These are phyloP conservation scores for Corynascus novoguineensis DNA, from an alignment of 495 filamentous ascomycete species.

Conservation along the genomic window DNA sequence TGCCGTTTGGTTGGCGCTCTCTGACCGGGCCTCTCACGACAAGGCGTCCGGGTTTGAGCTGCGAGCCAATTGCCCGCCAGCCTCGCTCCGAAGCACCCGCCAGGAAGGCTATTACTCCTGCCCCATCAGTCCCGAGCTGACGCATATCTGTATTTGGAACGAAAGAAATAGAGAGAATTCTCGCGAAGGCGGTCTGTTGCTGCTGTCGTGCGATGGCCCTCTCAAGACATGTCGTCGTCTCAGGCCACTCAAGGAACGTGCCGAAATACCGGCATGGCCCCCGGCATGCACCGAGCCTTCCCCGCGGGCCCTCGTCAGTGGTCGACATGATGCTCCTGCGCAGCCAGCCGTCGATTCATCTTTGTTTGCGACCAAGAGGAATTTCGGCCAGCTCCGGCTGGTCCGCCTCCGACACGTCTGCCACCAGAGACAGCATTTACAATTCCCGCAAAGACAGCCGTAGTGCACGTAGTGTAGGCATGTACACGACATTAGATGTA, in stretches of 20 bases:
- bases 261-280: background rate
- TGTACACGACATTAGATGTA: too few relatives aligned
- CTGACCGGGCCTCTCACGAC: background rate
- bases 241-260: background rate
- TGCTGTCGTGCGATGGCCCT: constrained; percentile 20
- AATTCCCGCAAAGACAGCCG: too few relatives aligned
- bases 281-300: constrained; percentile 17
- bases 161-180: too few relatives aligned
- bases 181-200: constrained; percentile 25
- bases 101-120: background rate
- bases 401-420: background rate
- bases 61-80: background rate
- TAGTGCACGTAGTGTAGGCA: too few relatives aligned
- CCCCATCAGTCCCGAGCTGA: constrained; percentile 2
- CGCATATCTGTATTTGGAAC: background rate
- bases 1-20: constrained; percentile 3
- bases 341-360: constrained; percentile 8
- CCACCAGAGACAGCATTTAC: background rate
- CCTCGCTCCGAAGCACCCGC: constrained; percentile 5
- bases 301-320: constrained; percentile 1
- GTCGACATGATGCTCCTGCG: constrained; percentile 7
- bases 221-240: constrained; percentile 5
- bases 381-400: background rate
- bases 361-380: background rate
- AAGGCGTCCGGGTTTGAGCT: background rate